phyloP scores from a whole-genome alignment of 83 land plant species.

The Picea engelmannii region DNA sequence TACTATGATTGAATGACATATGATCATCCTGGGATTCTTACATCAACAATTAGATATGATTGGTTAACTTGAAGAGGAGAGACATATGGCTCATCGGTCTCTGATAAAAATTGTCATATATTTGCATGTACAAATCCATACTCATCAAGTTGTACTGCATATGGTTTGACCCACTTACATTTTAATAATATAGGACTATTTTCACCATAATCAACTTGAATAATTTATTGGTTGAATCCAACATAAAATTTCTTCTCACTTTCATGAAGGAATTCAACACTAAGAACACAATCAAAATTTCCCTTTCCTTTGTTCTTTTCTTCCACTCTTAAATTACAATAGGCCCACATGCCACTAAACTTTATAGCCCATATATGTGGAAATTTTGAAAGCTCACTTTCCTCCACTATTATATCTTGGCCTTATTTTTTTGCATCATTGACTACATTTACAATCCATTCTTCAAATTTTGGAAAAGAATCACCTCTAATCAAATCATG shows the following conservation, averaged over 20 bases:
- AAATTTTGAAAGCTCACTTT: background rate
- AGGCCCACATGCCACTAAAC: no score
- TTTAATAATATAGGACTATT: background rate
- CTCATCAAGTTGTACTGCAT: background rate
- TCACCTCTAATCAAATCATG: no score
- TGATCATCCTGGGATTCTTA: no score
- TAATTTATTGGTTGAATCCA: no score
- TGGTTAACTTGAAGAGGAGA: background rate
- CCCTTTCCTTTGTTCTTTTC: no score
- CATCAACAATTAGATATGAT: no score
- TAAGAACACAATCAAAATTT: no score
- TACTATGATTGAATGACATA: no score
- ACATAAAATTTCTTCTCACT: no score
- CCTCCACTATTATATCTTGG: background rate
- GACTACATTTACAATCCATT: background rate
- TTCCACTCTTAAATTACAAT: no score
- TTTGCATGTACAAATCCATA: background rate
- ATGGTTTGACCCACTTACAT: background rate
- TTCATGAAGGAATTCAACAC: no score
- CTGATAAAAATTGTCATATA: background rate
- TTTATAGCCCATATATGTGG: background rate
- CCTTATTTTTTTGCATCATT: background rate
- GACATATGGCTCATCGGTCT: background rate
- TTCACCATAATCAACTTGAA: no score
- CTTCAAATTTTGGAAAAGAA: background rate